Base-by-base conservation (phyloP, 805 yeast genomes). In the Blastobotrys terrestris region DNA sequence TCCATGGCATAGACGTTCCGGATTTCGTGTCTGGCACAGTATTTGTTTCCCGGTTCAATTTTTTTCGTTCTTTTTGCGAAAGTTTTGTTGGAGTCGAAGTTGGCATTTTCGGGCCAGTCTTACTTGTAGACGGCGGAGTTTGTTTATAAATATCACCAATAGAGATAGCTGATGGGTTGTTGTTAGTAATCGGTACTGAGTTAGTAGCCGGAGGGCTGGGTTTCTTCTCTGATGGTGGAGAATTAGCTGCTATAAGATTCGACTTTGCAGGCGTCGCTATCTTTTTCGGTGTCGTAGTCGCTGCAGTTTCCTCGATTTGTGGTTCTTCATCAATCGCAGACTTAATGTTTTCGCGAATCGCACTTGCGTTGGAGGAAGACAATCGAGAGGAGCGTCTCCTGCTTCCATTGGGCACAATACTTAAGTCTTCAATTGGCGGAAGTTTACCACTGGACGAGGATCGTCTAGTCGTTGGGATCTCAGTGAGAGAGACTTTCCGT, bases 31-130 rank as follows among this genome's bases (percentile, higher is more conserved):
- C 19, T 3, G 3, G 16, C 2, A n/a, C 5, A 31, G 3, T 5
- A 19, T 6, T 8, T 11, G 15, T 19, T 16, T 43, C 48, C 18
- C 47, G 68, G 59, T 72, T 71, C 57, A 72, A 58, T 53, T 70
- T 74, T 61, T 77, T 79, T 42, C 87, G 65, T 57, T 81, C 86
- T 60, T 80, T 80, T 57, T 84, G 87, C 0, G 87, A 81, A 14
- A 79, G 60, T 55, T 77, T 76, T 31, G 67, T 63, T 18, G 70
- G 65, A 0, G 76, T 71, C 4, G 20, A 16, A 39, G 44, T 31
- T n/a, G 41, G 44, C 19, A 20, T 22, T 16, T 43, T 22, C 5
- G 49, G 48, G 3, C 46, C 40, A 3, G n/a, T 31, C 14, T 16
- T 26, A 18, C 26, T n/a, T 14, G n/a, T 43, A n/a, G 45, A 18